phyloP scores from a whole-genome alignment of 495 filamentous ascomycete genomes.

The Daldinia caldariorum region DNA sequence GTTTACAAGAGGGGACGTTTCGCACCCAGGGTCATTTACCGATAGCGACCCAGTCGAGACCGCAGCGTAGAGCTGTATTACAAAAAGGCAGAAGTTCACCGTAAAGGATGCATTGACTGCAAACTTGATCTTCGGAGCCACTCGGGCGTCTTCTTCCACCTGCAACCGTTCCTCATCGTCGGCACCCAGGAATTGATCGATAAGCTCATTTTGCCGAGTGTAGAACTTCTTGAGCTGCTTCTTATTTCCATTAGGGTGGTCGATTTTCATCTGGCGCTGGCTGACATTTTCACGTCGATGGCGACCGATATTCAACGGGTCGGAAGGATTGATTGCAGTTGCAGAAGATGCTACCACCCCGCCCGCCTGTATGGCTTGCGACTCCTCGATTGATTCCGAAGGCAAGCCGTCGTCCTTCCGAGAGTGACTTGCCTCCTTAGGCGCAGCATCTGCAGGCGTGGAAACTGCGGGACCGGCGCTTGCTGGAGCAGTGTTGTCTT shows the following conservation, averaged over 20 bases:
- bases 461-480: slow-evolving; percentile 24
- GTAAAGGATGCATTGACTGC: slow-evolving; percentile 64
- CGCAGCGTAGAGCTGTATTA: slow-evolving; percentile 68
- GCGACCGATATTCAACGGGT: slow-evolving; percentile 55
- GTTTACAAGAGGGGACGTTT: slow-evolving; percentile 30
- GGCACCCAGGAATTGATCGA: slow-evolving; percentile 64
- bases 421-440: slow-evolving; percentile 13
- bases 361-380: slow-evolving; percentile 2
- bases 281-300: slow-evolving; percentile 55
- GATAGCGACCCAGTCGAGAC: slow-evolving; percentile 64
- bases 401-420: slow-evolving; percentile 22
- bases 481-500: slow-evolving; percentile 29
- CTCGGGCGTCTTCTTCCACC: slow-evolving; percentile 58
- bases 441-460: slow-evolving; percentile 9
- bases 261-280: slow-evolving; percentile 54
- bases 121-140: slow-evolving; percentile 65
- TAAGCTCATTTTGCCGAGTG: slow-evolving; percentile 63
- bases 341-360: slow-evolving; percentile 31
- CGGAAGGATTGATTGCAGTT: slow-evolving; percentile 33
- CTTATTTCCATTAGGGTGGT: slow-evolving; percentile 58
- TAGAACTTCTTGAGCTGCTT: slow-evolving; percentile 63
- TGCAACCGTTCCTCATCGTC: slow-evolving; percentile 62
- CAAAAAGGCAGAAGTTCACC: slow-evolving; percentile 64
- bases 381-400: slow-evolving; percentile 20
- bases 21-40: slow-evolving; percentile 44